Base-by-base conservation (phyloP, 352 stramenopile genomes). In the Phytophthora foliorum region DNA sequence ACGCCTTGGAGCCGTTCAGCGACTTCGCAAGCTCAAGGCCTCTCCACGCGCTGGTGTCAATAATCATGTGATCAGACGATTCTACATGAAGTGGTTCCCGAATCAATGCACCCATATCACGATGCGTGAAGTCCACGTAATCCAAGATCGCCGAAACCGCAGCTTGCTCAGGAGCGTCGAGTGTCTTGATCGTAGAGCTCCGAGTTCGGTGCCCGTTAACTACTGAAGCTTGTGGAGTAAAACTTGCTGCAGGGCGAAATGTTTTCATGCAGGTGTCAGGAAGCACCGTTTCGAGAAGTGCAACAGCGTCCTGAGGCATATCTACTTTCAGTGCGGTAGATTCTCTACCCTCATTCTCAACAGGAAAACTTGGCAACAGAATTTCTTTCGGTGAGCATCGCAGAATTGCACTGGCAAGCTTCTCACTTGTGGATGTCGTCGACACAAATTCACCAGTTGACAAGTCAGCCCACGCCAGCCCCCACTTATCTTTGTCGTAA, bases 381-480 rank as follows among this genome's bases (percentile, higher is more conserved):
- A 94, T 82, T 55, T 94, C 87, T 63, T 84, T 86, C 13, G 87
- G 87, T 0, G 74, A 82, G 49, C 86, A 92, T 2, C 87, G 74
- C 52, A 89, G 53, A 38, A 94, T 72, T 2, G 82, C 80, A 29
- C 77, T 91, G 6, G 69, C 70, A 3, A 94, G 69, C 31, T 90
- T 82, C 7, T 94, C 87, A 5, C 50, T 74, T 0, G 82, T 84
- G 0, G 84, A 74, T 0, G 74, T 86, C 6, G 86, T 88, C 1
- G 80, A 89, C 1, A 92, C 74, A 53, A 94, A 94, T 59, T 94
- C 87, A 6, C 87, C 87, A 4, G 87, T 94, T 0, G 87, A 94
- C 31, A 94, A 56, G 41, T 94, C 87, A 2, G 87, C 78, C 84
- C 85, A 94, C 7, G 86, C 86, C 21, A 94, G 53, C 1, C 86